Evolutionary conservation across 306 rosid genomes (phyloP).

Genomic region (Argentina anserina): DNA sequence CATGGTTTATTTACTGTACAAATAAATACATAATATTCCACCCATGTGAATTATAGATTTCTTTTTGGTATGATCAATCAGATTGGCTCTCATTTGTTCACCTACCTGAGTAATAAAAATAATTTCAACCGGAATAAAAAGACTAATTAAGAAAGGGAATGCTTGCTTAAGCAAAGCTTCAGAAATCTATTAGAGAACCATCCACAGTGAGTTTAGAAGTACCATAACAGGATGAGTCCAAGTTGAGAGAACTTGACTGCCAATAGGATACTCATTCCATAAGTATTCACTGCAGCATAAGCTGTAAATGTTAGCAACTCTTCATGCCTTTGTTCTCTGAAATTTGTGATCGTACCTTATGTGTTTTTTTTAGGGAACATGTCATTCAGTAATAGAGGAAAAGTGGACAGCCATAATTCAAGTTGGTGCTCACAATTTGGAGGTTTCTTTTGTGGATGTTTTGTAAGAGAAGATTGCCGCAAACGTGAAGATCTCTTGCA

Average conservation of each 20-base stretch:
- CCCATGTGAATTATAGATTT: background rate
- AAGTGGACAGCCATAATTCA: conserved; percentile 32
- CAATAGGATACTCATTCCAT: conserved; percentile 18
- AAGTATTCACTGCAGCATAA: conserved; percentile 6
- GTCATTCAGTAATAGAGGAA: conserved; percentile 36
- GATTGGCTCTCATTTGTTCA: background rate
- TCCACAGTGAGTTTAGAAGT: too few species aligned
- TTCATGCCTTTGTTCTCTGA: conserved; percentile 4
- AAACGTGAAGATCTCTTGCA: conserved; percentile 51
- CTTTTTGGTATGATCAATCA: conserved; percentile 16
- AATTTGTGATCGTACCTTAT: conserved; percentile 12
- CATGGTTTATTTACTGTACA: background rate
- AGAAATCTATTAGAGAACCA: too few species aligned
- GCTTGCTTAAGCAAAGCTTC: too few species aligned
- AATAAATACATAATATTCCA: background rate
- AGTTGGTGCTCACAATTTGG: conserved; percentile 56
- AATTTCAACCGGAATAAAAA: too few species aligned
- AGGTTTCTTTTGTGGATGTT: conserved; percentile 56
- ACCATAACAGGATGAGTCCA: too few species aligned
- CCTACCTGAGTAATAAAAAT: conserved; percentile 11
- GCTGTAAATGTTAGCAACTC: conserved; percentile 1
- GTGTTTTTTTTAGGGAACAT: conserved; percentile 20
- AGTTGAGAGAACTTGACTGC: too few species aligned
- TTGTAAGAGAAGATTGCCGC: conserved; percentile 63
- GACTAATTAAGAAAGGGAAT: too few species aligned